phyloP scores from a whole-genome alignment of 768 basidiomycete species.

The Serendipita vermifera region DNA sequence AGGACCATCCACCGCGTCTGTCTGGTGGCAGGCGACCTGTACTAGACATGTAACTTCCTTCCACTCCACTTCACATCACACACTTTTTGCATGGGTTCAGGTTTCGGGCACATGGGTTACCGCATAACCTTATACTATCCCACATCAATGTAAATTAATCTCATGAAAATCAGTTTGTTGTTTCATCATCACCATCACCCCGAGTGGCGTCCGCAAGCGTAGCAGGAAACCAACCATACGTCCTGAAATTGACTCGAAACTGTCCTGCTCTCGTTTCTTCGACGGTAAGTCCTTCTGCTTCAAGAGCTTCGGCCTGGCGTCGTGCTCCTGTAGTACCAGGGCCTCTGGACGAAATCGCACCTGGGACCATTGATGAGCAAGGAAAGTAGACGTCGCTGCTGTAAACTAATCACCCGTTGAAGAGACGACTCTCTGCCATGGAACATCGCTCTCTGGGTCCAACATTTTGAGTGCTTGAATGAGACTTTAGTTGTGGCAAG shows the following conservation, averaged over 20 bases:
- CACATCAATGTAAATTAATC: too few species aligned
- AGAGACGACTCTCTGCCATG: slow-evolving; percentile 70
- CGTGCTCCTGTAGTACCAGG: slow-evolving; percentile 71
- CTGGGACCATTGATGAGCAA: background rate
- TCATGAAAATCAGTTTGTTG: too few species aligned
- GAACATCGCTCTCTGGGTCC: slow-evolving; percentile 51
- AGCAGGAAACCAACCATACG: background rate
- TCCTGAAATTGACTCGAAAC: background rate
- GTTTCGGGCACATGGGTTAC: too few species aligned
- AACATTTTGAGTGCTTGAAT: slow-evolving; percentile 59
- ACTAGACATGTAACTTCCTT: too few species aligned
- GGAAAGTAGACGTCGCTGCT: background rate
- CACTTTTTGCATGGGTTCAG: too few species aligned
- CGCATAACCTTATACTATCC: too few species aligned
- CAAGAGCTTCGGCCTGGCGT: slow-evolving; percentile 59
- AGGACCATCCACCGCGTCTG: too few species aligned
- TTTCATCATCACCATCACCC: too few species aligned
- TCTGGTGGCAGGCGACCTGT: too few species aligned
- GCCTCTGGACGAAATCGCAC: slow-evolving; percentile 52
- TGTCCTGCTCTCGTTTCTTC: slow-evolving; percentile 26
- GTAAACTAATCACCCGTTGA: slow-evolving; percentile 35
- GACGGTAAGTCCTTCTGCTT: slow-evolving; percentile 75
- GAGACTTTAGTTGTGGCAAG: background rate
- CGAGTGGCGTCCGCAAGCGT: background rate
- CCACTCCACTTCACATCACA: too few species aligned